Evolutionary conservation across 2,329 filamentous ascomycete species (phyloP), one percentile per base, ranked within the genome.

Genomic region (Trichoderma harzianum): DNA sequence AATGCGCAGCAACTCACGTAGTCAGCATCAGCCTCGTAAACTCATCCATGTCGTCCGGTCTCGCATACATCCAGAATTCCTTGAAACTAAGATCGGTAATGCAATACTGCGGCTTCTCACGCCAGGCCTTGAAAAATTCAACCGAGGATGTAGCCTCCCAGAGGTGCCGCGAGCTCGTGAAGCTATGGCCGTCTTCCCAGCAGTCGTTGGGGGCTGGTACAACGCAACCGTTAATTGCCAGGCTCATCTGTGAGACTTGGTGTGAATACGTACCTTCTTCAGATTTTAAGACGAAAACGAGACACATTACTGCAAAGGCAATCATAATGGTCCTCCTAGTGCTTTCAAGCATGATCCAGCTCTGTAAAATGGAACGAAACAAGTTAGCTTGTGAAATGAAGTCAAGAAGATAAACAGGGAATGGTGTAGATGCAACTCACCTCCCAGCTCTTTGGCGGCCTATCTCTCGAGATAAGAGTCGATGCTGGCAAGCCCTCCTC

Each of bases 341-440:
- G 71, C 81, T 83, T 76, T 85, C 84, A 5, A 82, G 76, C 16
- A 86, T 78, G 11, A 85, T 71, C 84, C 84, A 86, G 16, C 76
- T 75, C 80, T 82, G 28, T 12, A 39, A 14, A 32, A 18, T 14
- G 24, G 24, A 36, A 30, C 26, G 26, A 28, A 53, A 26, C 26
- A 16, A 36, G 57, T 69, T 21, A 69, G 57, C 43, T 18, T 60
- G 6, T 53, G 39, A 12, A 28, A 36, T 47, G 11, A 26, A 2
- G 5, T 14, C 5, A 39, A 39, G 14, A 14, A 24, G 7, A 24
- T 4, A 3, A 8, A 5, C 14, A 34, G 12, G 16, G n/a, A 3
- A 21, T 30, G 24, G n/a, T 7, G 47, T 32, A 47, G 32, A 39
- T 53, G 57, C 12, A 28, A 69, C 78, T 70, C 51, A 81, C 82